Evolutionary conservation across 495 filamentous ascomycete genomes (phyloP), one percentile per base, ranked within the genome.

Genomic region (Clavariopsis aquatica): DNA sequence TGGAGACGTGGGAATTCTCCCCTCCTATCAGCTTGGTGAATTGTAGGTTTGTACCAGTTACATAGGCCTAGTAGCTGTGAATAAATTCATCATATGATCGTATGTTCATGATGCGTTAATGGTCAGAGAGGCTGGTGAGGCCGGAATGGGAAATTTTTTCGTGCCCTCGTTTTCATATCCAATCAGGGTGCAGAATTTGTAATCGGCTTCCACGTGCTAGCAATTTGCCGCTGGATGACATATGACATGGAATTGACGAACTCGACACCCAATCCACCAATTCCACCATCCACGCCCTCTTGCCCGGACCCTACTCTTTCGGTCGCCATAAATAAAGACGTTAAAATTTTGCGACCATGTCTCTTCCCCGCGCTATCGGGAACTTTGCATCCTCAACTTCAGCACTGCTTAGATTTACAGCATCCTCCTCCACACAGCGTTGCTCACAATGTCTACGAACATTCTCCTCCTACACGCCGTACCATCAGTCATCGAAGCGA

Each of bases 391-490:
- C 49, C 3, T 34, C 36, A 17, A 43, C 64, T 19, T 60, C 65
- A 6, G n/a, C 53, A 23, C 34, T 65, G 17, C 47, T 54, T 34
- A 57, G 26, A 49, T 63, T 71, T 45, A 43, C 65, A 56, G 57
- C 65, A n/a, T 31, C 36, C 0, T 24, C 68, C 15, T 52, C 53
- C 3, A 46, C 61, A 15, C 27, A 56, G 4, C 60, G 56, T 46
- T 84, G 82, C 66, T 76, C 80, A 53, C 80, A 80, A 64, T 77
- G 84, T 36, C 71, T 84, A 43, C 86, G 88, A 51, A 79, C 79
- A 51, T 92, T 92, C 79, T 89, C 89, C 41, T 85, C 89, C 8
- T 75, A 78, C 73, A 78, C 72, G 68, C 77, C 77, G 66, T 76
- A 75, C 67, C 77, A 83, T 62, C 79, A 80, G 51, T 83, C 84